Conservation (phyloP, 2,329 filamentous ascomycete species). For the Monilinia vaccinii-corymbosi region DNA sequence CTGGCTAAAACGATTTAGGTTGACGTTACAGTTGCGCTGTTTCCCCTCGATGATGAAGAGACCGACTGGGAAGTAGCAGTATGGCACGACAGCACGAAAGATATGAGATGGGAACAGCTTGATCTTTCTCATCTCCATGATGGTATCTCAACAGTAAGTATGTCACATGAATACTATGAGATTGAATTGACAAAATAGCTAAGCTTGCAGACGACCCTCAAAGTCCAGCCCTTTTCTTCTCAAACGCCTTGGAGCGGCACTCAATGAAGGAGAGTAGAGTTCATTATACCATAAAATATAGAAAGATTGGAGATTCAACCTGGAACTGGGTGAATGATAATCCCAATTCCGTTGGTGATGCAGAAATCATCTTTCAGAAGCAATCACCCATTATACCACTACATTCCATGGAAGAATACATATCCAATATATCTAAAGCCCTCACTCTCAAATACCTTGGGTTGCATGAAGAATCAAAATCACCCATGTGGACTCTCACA, state of each 20-base stretch:
- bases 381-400: too few relatives aligned
- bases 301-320: not conserved
- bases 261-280: not conserved
- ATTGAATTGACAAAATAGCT: not conserved
- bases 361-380: not conserved
- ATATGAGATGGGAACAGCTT: not conserved
- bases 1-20: not conserved
- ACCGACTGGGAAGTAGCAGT: conserved; percentile 1
- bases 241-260: not conserved
- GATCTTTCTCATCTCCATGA: not conserved
- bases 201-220: not conserved
- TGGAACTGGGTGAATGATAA: conserved; percentile 5
- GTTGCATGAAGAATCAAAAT: not conserved
- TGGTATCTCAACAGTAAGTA: not conserved
- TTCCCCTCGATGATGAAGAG: not conserved
- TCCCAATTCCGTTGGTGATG: not conserved
- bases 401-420: not conserved
- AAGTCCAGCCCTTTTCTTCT: not conserved
- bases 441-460: not conserved
- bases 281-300: not conserved
- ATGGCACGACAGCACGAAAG: not conserved
- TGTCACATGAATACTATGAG: too few relatives aligned
- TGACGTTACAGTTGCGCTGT: not conserved
- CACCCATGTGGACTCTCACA: not conserved
- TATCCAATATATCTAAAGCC: not conserved